phyloP scores from a whole-genome alignment of 257 asterid genomes.

The Cordia subcordata region DNA sequence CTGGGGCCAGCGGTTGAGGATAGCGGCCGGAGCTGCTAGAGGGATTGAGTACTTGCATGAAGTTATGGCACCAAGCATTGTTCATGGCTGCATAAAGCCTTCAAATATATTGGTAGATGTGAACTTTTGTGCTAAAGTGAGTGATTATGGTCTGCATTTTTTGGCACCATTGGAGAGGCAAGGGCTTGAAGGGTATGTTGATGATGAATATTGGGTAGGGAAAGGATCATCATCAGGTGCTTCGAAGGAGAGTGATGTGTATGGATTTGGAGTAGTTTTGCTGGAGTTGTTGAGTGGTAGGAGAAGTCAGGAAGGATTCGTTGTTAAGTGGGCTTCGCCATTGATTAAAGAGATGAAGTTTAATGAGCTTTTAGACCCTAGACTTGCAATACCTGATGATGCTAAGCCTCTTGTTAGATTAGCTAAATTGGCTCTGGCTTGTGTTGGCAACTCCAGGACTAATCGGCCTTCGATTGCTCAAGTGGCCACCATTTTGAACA shows the following conservation, averaged over 20 bases:
- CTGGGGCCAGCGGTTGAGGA: slow-evolving; percentile 58
- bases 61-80: slow-evolving; percentile 45
- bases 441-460: slow-evolving; percentile 64
- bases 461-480: slow-evolving; percentile 58
- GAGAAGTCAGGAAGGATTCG: slow-evolving; percentile 39
- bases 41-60: slow-evolving; percentile 79
- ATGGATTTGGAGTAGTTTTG: slow-evolving; percentile 74
- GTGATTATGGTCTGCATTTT: slow-evolving; percentile 72
- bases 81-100: slow-evolving; percentile 82
- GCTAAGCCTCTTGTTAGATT: slow-evolving; percentile 52
- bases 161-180: slow-evolving; percentile 41
- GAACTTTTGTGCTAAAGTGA: slow-evolving; percentile 50
- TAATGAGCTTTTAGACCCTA: slow-evolving; percentile 62
- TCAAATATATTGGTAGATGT: slow-evolving; percentile 66
- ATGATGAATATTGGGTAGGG: slow-evolving; percentile 51
- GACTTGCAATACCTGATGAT: slow-evolving; percentile 44
- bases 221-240: slow-evolving; percentile 30
- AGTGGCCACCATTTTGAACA: slow-evolving; percentile 50
- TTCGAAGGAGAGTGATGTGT: slow-evolving; percentile 76
- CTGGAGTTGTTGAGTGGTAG: slow-evolving; percentile 80
- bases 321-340: slow-evolving; percentile 69
- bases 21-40: slow-evolving; percentile 60
- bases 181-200: slow-evolving; percentile 58
- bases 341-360: slow-evolving; percentile 56
- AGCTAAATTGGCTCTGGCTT: slow-evolving; percentile 68